Evolutionary conservation across 163 green algal genomes (phyloP), one percentile per base, ranked within the genome.

Genomic region (Coccomyxa subellipsoidea): DNA sequence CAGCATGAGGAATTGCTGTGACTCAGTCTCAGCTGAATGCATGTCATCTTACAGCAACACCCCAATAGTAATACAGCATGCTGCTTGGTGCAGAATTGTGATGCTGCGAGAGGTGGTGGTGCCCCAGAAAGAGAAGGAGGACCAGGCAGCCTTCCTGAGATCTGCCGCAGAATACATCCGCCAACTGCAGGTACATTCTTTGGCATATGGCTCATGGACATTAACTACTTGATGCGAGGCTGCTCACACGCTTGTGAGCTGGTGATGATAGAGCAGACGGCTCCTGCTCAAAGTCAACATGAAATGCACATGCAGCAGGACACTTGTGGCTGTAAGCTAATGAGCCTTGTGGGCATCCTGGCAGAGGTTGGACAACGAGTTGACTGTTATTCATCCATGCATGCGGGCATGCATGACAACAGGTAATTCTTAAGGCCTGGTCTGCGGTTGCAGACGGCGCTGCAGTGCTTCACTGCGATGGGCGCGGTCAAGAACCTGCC

Each of bases 401-500:
- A n/a, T n/a, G n/a, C n/a, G n/a, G n/a, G n/a, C n/a, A n/a, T 59
- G 47, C 47, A 59, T 18, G 47, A 7, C 3, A 12, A 59, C 21
- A 18, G 47, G 23, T 8, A 59, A 27, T 59, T 12, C 0, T 23
- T 59, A 6, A 59, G 21, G 47, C 15, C 4, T 59, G 47, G 47
- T 27, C 15, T 59, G 47, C 47, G 47, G 15, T 27, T 59, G 47
- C 6, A 73, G 66, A 10, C 27, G 66, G 66, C 66, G 66, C 66
- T 73, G 66, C 27, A 34, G 29, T 73, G n/a, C 4, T 34, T 73
- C 27, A 32, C 2, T 3, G 66, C 66, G 29, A 73, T 73, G 66
- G 66, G 66, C 31, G 66, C 66, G 37, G 38, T 80, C 18, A 37
- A 66, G 75, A 80, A 80, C 5, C 75, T 80, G 75, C 75, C 35